phyloP scores from a whole-genome alignment of 306 rosid species.

The Astragalus glycyphyllos region DNA sequence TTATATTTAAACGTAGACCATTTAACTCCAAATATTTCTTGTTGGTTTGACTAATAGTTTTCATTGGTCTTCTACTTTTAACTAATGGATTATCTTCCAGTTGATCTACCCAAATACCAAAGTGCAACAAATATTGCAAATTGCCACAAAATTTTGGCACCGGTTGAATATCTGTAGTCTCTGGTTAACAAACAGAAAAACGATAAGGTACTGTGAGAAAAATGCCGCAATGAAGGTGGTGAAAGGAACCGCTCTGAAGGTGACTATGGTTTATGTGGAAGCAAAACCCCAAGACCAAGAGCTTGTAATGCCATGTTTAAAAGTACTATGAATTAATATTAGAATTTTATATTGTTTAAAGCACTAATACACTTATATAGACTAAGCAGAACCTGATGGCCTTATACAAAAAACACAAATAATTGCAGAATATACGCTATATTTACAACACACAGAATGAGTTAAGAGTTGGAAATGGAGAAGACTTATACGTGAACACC shows the following conservation, averaged over 20 bases:
- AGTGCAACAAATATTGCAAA: slow-evolving; percentile 15
- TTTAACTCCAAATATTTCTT: slow-evolving; percentile 1
- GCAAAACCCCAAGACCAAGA: no score
- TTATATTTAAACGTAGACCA: background rate
- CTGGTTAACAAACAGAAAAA: no score
- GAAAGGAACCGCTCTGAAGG: no score
- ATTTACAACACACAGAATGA: background rate
- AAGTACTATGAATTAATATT: no score
- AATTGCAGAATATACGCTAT: no score
- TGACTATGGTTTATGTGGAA: no score
- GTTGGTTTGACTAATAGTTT: slow-evolving; percentile 8
- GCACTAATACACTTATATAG: no score
- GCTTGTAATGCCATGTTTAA: no score
- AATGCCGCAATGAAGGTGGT: background rate
- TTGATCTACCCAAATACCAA: background rate
- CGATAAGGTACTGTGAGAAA: background rate
- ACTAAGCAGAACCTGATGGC: no score
- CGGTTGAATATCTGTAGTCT: no score
- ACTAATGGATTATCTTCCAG: background rate
- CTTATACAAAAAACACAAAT: no score
- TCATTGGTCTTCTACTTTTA: background rate
- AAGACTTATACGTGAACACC: background rate
- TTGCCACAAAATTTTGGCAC: background rate
- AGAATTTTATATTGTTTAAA: no score
- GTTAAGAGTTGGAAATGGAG: background rate